Percentiles rank a stretch among this genome's conserved stretches.
phyloP scores from a whole-genome alignment of 169 alveolate genomes.

The Plasmodium malariae region DNA sequence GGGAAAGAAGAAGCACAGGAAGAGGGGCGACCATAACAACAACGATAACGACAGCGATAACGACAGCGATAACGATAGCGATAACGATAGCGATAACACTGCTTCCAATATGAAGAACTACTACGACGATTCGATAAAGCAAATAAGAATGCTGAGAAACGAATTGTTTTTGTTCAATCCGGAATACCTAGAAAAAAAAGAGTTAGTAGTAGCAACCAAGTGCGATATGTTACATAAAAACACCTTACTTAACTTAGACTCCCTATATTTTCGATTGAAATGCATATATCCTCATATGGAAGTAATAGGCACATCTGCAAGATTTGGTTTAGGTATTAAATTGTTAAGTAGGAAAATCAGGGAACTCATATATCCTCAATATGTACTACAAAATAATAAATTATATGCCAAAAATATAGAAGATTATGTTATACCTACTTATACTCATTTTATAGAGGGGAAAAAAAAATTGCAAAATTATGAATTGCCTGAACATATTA shows the following conservation, averaged over 20 bases:
- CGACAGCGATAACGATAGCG: neutral
- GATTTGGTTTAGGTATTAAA: constrained; percentile 86
- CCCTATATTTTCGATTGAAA: constrained; percentile 81
- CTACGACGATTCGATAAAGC: constrained; percentile 67
- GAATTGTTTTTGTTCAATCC: constrained; percentile 72
- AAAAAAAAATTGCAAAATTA: constrained; percentile 44
- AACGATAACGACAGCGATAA: neutral
- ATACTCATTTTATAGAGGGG: constrained; percentile 38
- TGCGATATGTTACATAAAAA: constrained; percentile 88
- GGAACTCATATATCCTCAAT: constrained; percentile 64
- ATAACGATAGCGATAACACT: neutral
- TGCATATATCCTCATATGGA: constrained; percentile 80
- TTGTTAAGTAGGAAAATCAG: constrained; percentile 59
- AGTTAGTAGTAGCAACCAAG: constrained; percentile 84
- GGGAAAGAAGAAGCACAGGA: neutral
- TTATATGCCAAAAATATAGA: constrained; percentile 55
- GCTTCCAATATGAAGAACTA: constrained; percentile 36
- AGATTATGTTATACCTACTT: constrained; percentile 70
- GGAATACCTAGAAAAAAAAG: constrained; percentile 68
- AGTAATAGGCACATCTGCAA: constrained; percentile 87
- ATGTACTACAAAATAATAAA: constrained; percentile 51
- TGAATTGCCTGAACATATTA: constrained; percentile 59
- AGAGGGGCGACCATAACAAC: neutral
- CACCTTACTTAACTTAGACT: constrained; percentile 84
- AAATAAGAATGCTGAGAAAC: constrained; percentile 69